Evolutionary conservation across 345 rosid species (phyloP).

Genomic region (Capsella bursapastoris): DNA sequence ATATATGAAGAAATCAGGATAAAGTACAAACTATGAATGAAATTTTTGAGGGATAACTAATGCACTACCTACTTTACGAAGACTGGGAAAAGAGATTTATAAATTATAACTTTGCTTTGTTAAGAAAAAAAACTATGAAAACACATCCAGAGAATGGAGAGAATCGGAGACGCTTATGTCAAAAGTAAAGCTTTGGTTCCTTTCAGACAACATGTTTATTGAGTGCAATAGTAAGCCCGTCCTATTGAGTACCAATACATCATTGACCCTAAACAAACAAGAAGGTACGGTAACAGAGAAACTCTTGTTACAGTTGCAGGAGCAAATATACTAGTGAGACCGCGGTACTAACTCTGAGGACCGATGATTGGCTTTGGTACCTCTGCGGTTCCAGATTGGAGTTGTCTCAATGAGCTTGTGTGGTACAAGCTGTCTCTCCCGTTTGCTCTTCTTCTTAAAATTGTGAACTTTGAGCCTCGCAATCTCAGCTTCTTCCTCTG

Average conservation of each 20-base stretch:
- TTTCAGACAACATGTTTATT: constrained; percentile 31
- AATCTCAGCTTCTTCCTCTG: constrained; percentile 87
- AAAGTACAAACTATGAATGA: too few relatives aligned
- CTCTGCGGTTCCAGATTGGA: constrained; percentile 82
- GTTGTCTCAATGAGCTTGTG: constrained; percentile 83
- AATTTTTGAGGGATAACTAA: too few relatives aligned
- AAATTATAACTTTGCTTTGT: too few relatives aligned
- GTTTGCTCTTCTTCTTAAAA: constrained; percentile 75
- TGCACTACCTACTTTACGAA: too few relatives aligned
- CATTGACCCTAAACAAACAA: constrained; percentile 25
- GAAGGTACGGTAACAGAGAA: neutral
- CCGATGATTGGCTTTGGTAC: constrained; percentile 38
- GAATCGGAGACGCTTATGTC: neutral
- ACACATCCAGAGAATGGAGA: neutral
- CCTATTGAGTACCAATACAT: constrained; percentile 26
- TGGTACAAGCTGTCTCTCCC: constrained; percentile 73
- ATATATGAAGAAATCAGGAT: too few relatives aligned
- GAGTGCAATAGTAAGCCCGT: constrained; percentile 9
- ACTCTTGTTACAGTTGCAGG: too few relatives aligned
- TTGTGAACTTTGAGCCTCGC: constrained; percentile 79
- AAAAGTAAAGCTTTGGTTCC: neutral
- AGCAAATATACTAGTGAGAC: constrained; percentile 17
- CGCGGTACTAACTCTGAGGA: constrained; percentile 38
- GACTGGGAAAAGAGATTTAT: too few relatives aligned
- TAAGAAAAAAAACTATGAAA: neutral